Conservation (phyloP, 441 rosid species). For the Manihot esculenta region DNA sequence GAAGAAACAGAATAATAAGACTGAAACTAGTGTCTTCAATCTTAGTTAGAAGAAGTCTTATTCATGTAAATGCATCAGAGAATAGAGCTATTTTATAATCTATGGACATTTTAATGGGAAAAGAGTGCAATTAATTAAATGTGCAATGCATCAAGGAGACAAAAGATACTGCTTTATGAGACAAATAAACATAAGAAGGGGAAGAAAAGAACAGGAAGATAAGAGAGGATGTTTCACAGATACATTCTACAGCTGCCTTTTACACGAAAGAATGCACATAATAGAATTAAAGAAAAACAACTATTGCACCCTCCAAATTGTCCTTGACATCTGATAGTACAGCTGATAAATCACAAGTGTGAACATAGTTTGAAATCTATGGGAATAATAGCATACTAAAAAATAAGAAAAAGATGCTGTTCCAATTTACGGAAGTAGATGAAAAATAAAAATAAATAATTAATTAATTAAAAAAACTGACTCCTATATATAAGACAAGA, state of each 20-base stretch:
- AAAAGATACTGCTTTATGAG: neutral
- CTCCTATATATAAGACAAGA: neutral
- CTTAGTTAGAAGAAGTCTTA: neutral
- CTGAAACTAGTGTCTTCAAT: neutral
- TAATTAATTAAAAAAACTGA: too few relatives aligned
- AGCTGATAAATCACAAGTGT: neutral
- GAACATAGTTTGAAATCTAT: neutral
- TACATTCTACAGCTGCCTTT: neutral
- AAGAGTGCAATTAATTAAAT: neutral
- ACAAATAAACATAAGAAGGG: neutral
- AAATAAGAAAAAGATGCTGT: neutral
- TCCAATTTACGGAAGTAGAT: neutral
- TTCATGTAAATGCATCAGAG: neutral
- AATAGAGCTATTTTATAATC: neutral
- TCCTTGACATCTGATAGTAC: neutral
- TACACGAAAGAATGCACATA: neutral
- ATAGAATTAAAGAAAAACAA: neutral
- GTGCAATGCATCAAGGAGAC: neutral
- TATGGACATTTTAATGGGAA: neutral
- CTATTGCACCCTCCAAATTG: neutral
- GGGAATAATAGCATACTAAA: neutral
- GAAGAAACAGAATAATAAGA: neutral
- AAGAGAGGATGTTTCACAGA: neutral
- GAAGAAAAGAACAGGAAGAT: neutral
- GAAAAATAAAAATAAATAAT: neutral